Evolutionary conservation across 1,284 basidiomycete species (phyloP).

Genomic region (Irpex rosettiformis): DNA sequence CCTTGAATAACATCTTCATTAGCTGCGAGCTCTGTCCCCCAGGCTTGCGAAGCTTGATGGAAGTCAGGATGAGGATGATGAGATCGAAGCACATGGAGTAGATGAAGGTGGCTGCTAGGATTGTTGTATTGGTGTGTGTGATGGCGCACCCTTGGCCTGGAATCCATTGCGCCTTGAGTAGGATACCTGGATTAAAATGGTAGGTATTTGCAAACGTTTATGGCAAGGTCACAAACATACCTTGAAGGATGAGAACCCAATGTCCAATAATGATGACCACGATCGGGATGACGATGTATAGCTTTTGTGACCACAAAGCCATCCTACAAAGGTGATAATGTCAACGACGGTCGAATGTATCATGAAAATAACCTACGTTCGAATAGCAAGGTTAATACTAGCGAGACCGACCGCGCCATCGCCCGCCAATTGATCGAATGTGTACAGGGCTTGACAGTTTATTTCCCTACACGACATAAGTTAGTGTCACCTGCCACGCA

Average conservation of each 20-base stretch:
- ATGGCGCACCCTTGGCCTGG: slow-evolving; percentile 48
- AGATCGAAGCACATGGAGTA: slow-evolving; percentile 75
- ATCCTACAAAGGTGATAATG: slow-evolving; percentile 48
- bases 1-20: slow-evolving; percentile 28
- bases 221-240: slow-evolving; percentile 41
- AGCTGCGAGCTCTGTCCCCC: slow-evolving; percentile 25
- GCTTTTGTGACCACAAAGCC: slow-evolving; percentile 65
- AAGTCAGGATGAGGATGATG: slow-evolving; percentile 54
- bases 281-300: slow-evolving; percentile 53
- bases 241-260: slow-evolving; percentile 60
- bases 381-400: slow-evolving; percentile 70
- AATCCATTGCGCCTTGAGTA: slow-evolving; percentile 55
- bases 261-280: slow-evolving; percentile 62
- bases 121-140: slow-evolving; percentile 47
- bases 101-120: slow-evolving; percentile 64
- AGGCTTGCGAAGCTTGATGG: slow-evolving; percentile 33
- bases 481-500: slow-evolving; percentile 4
- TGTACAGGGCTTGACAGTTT: slow-evolving; percentile 68
- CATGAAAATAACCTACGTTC: slow-evolving; percentile 47
- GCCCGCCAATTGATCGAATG: slow-evolving; percentile 64
- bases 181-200: slow-evolving; percentile 39
- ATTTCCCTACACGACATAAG: slow-evolving; percentile 44
- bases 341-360: slow-evolving; percentile 8
- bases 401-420: slow-evolving; percentile 71
- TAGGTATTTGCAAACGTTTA: not conserved